A percentile compares a stretch with the other conserved stretches of the same genome.
Conservation (phyloP, 2,329 filamentous ascomycete genomes). For the Neodidymelliopsis sp. region DNA sequence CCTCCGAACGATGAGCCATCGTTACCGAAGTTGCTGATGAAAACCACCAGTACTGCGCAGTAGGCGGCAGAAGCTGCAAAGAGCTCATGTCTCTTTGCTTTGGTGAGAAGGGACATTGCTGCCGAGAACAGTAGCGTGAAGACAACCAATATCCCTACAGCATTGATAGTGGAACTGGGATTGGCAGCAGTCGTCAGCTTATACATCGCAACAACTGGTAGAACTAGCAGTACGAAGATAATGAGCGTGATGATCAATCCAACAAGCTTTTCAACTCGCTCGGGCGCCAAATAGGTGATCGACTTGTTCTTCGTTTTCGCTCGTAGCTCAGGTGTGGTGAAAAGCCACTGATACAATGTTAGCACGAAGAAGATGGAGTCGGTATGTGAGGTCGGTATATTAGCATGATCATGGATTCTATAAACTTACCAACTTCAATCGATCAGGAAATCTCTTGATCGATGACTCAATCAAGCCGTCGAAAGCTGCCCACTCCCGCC, state of each 20-base stretch:
- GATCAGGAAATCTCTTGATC: conserved; percentile 28
- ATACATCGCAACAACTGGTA: conserved; percentile 50
- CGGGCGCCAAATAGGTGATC: conserved; percentile 42
- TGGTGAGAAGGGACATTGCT: conserved; percentile 44
- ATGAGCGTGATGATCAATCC: conserved; percentile 47
- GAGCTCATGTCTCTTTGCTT: conserved; percentile 44
- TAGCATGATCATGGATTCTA: background rate
- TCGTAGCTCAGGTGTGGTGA: conserved; percentile 41
- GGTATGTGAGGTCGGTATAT: no score
- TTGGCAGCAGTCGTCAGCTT: conserved; percentile 37
- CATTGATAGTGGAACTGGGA: conserved; percentile 44
- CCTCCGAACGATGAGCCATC: no score
- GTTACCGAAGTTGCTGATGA: conserved; percentile 47
- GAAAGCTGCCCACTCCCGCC: conserved; percentile 48
- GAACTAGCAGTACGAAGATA: conserved; percentile 48
- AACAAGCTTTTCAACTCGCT: conserved; percentile 44
- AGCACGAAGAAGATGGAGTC: no score
- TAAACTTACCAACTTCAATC: conserved; percentile 33
- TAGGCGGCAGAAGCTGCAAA: conserved; percentile 49
- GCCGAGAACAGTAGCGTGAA: conserved; percentile 49
- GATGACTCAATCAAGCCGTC: conserved; percentile 44
- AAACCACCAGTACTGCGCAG: conserved; percentile 48
- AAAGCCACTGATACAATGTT: conserved; percentile 33
- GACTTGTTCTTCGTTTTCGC: conserved; percentile 36
- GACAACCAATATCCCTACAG: conserved; percentile 50